A percentile compares a stretch with the other conserved stretches of the same genome.
phyloP scores from a whole-genome alignment of 768 basidiomycete genomes.

The Pleurotus giganteus region DNA sequence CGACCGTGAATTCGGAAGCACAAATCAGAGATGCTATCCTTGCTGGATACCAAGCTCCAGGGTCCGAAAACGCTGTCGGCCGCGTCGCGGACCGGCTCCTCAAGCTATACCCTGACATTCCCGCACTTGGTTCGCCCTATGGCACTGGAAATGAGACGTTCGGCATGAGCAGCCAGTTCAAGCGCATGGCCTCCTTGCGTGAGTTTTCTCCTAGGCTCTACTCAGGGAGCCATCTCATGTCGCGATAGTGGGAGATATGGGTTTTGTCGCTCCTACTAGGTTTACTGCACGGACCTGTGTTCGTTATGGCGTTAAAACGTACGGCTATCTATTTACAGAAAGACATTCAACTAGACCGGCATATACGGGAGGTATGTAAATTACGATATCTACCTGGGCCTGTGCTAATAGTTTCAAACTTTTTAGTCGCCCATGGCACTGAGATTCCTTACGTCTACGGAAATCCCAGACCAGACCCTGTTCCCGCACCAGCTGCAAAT shows the following conservation, averaged over 20 bases:
- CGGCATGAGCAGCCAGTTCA: conserved; percentile 31
- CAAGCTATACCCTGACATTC: conserved; percentile 39
- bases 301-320: not conserved
- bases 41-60: not conserved
- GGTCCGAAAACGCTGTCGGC: not conserved
- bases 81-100: conserved; percentile 25
- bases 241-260: not conserved
- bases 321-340: not conserved
- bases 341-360: not conserved
- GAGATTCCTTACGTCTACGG: conserved; percentile 1
- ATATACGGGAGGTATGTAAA: not conserved
- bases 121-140: conserved; percentile 43
- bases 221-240: not conserved
- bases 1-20: not conserved
- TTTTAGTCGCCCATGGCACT: conserved; percentile 3
- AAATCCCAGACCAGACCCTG: not conserved
- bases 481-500: conserved; percentile 1
- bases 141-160: conserved; percentile 45
- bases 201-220: not conserved
- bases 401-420: conserved; percentile 22
- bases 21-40: not conserved
- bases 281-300: not conserved
- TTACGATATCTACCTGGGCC: not conserved
- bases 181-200: conserved; percentile 25
- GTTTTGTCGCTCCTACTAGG: not conserved